Evolutionary conservation across 805 yeast genomes (phyloP).

Genomic region (Phaffomyces opuntiae): DNA sequence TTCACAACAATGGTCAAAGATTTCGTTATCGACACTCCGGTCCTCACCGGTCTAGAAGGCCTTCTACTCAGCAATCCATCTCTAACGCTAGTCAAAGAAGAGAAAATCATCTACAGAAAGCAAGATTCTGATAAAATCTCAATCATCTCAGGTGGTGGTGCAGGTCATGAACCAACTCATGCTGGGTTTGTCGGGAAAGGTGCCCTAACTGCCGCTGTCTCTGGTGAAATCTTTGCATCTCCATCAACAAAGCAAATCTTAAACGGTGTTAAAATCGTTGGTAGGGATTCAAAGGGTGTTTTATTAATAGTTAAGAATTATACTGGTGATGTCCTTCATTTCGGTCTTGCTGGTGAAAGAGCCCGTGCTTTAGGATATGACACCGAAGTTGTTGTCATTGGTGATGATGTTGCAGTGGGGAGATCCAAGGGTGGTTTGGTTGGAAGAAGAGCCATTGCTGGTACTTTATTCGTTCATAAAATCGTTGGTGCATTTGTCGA

Average conservation of each 20-base stretch:
- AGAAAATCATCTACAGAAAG: conserved; percentile 30
- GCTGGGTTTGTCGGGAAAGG: conserved; percentile 89
- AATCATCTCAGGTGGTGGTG: conserved; percentile 85
- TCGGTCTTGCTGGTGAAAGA: conserved; percentile 86
- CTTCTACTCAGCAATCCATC: conserved; percentile 32
- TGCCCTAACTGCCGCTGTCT: conserved; percentile 76
- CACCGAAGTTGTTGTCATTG: conserved; percentile 69
- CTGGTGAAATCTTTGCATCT: conserved; percentile 89
- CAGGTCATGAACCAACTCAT: conserved; percentile 94
- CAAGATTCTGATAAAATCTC: conserved; percentile 47
- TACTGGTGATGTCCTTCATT: conserved; percentile 91
- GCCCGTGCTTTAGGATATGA: conserved; percentile 71
- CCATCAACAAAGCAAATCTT: conserved; percentile 90
- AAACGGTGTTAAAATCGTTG: conserved; percentile 43
- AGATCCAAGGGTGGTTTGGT: conserved; percentile 82
- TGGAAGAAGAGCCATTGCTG: conserved; percentile 92
- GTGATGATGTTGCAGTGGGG: conserved; percentile 96
- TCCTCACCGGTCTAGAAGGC: conserved; percentile 31
- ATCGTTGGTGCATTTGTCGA: conserved; percentile 69
- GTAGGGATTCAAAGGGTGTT: conserved; percentile 51
- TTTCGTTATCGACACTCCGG: conserved; percentile 33
- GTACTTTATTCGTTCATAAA: conserved; percentile 83
- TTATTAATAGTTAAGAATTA: conserved; percentile 82
- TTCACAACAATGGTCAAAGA: conserved; percentile 24
- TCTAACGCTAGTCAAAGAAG: conserved; percentile 29